Percentiles rank a stretch among this genome's conserved stretches.
Conservation (phyloP, 176 grass and related monocot species). For the Ensete ventricosum region DNA sequence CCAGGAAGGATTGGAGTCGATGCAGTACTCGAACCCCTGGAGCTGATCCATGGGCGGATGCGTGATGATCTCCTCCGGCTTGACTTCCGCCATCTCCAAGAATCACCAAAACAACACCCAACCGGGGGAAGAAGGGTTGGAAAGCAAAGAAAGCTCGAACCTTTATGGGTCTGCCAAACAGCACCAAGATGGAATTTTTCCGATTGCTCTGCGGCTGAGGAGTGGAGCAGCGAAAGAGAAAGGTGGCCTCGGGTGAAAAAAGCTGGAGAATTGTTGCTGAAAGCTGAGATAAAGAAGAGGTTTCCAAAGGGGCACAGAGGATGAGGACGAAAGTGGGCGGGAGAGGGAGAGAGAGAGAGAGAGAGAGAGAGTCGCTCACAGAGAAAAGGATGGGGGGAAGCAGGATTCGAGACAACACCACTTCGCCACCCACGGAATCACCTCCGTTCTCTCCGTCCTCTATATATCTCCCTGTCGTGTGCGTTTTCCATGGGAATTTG, state of each 20-base stretch:
- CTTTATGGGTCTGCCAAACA: not conserved
- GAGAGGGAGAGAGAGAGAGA: not conserved
- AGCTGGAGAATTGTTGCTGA: not conserved
- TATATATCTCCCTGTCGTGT: not conserved
- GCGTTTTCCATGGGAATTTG: slow-evolving; percentile 6
- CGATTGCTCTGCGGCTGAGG: not conserved
- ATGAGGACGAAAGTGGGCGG: not conserved
- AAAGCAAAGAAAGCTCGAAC: not conserved
- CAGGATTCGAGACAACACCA: not conserved
- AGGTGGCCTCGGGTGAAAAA: not conserved
- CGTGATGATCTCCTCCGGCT: slow-evolving; percentile 52
- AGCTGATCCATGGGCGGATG: slow-evolving; percentile 90
- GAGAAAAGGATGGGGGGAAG: not conserved
- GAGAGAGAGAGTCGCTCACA: not conserved
- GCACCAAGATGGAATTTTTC: not conserved
- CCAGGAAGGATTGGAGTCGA: slow-evolving; percentile 95
- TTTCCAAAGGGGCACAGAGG: not conserved
- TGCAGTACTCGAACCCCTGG: slow-evolving; percentile 92
- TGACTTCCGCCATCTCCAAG: slow-evolving; percentile 58
- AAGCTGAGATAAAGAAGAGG: not conserved
- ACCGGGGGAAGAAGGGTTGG: not conserved
- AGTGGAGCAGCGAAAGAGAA: not conserved
- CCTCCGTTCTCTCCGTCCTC: not conserved
- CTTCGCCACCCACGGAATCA: not conserved
- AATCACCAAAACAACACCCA: not conserved